Percentiles rank a stretch among this genome's conserved stretches.
Evolutionary conservation across 2,329 filamentous ascomycete species (phyloP).

Genomic region (Lachnellula suecica): DNA sequence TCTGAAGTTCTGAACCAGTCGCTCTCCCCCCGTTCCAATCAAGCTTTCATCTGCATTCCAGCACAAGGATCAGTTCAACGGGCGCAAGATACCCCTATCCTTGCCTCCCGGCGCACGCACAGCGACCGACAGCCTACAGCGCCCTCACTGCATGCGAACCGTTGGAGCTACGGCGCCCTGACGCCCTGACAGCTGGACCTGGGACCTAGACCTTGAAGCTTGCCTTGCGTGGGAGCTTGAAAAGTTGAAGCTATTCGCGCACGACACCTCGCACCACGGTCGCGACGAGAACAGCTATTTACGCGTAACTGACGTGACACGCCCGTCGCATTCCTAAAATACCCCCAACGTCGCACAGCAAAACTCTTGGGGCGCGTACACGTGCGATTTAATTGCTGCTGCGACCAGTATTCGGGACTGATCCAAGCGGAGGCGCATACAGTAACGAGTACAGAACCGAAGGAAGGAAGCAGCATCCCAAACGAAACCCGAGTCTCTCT

Average conservation of each 20-base stretch:
- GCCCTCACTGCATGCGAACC: slow-evolving; percentile 18
- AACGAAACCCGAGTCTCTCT: background rate
- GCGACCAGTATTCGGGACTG: slow-evolving; percentile 10
- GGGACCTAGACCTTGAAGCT: background rate
- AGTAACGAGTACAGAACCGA: no score
- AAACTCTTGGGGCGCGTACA: slow-evolving; percentile 14
- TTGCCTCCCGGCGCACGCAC: slow-evolving; percentile 19
- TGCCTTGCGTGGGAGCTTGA: background rate
- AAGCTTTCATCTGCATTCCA: slow-evolving; percentile 20
- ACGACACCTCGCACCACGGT: background rate
- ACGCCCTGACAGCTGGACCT: slow-evolving; percentile 1
- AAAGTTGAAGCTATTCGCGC: slow-evolving; percentile 24
- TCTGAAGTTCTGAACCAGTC: no score
- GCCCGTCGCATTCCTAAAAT: slow-evolving; percentile 3
- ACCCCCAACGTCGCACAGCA: slow-evolving; percentile 4
- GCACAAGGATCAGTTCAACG: slow-evolving; percentile 21
- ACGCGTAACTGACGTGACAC: slow-evolving; percentile 15
- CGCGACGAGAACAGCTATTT: background rate
- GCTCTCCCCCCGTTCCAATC: slow-evolving; percentile 5
- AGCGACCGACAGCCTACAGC: slow-evolving; percentile 16
- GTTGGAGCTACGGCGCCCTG: slow-evolving; percentile 22
- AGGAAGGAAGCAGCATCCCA: no score
- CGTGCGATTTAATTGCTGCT: slow-evolving; percentile 14
- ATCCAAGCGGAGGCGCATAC: slow-evolving; percentile 14
- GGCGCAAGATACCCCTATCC: slow-evolving; percentile 22